Conservation (phyloP, 1,284 basidiomycete species). For the Sporisorium scitamineum region DNA sequence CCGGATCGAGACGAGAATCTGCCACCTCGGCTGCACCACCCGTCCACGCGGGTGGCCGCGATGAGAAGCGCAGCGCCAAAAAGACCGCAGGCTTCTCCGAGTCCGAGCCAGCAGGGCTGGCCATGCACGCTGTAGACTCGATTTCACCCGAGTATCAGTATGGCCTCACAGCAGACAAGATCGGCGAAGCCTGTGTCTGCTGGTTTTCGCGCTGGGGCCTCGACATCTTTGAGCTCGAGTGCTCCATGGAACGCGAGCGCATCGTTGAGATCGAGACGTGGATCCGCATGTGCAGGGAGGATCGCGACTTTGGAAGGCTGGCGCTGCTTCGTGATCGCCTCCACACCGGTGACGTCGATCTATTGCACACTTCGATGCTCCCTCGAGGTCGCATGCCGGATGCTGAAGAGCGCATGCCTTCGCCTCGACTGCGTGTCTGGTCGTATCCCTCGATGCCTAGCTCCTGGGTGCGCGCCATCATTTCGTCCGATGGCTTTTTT, state of each 20-base stretch:
- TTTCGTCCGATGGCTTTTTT: slow-evolving; percentile 85
- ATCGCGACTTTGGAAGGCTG: slow-evolving; percentile 26
- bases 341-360: slow-evolving; percentile 47
- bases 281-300: slow-evolving; percentile 35
- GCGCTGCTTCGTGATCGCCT: slow-evolving; percentile 38
- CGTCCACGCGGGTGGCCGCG: slow-evolving; percentile 1
- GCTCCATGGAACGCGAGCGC: slow-evolving; percentile 68
- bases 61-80: slow-evolving; percentile 19
- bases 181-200: slow-evolving; percentile 87
- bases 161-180: slow-evolving; percentile 85
- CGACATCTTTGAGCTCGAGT: slow-evolving; percentile 81
- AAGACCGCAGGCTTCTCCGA: slow-evolving; percentile 41
- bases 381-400: slow-evolving; percentile 51
- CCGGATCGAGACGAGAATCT: slow-evolving; percentile 2
- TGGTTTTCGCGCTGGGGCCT: slow-evolving; percentile 88
- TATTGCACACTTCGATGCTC: slow-evolving; percentile 47
- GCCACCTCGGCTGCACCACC: background rate
- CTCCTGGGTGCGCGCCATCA: slow-evolving; percentile 79
- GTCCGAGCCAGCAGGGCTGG: slow-evolving; percentile 6
- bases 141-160: slow-evolving; percentile 45
- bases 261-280: slow-evolving; percentile 41
- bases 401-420: slow-evolving; percentile 32
- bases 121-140: background rate
- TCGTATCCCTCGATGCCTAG: slow-evolving; percentile 73
- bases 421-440: slow-evolving; percentile 73